Percentiles rank a stretch among this genome's conserved stretches.
Evolutionary conservation across 1,284 basidiomycete species (phyloP).

Genomic region (Puccinia polysora): DNA sequence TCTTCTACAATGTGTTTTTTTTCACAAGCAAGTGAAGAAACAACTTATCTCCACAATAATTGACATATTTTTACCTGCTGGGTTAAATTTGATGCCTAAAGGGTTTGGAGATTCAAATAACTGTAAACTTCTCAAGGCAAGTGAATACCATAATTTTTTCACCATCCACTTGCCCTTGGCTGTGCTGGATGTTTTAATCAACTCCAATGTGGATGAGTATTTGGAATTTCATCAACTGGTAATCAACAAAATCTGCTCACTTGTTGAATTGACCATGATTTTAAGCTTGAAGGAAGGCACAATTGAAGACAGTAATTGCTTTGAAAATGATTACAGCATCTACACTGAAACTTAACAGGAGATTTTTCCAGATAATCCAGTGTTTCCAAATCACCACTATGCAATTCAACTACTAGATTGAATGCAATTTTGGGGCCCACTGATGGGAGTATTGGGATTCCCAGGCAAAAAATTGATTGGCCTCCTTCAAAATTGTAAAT

Average conservation of each 20-base stretch:
- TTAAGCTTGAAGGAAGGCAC: slow-evolving; percentile 22
- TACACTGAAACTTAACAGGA: slow-evolving; percentile 15
- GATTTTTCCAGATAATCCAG: background rate
- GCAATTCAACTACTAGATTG: slow-evolving; percentile 43
- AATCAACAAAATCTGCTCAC: slow-evolving; percentile 21
- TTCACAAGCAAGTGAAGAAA: background rate
- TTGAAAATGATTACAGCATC: slow-evolving; percentile 11
- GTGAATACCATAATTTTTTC: slow-evolving; percentile 44
- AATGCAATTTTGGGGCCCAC: slow-evolving; percentile 42
- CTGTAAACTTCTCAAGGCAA: slow-evolving; percentile 45
- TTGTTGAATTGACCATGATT: slow-evolving; percentile 41
- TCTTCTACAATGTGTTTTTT: background rate
- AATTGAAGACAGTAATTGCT: slow-evolving; percentile 13
- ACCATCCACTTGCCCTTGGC: slow-evolving; percentile 43
- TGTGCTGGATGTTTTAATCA: slow-evolving; percentile 9
- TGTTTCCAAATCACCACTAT: slow-evolving; percentile 44
- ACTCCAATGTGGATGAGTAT: background rate
- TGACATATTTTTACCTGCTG: slow-evolving; percentile 39
- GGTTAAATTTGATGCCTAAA: slow-evolving; percentile 38
- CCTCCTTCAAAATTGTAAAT: slow-evolving; percentile 35
- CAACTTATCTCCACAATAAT: background rate
- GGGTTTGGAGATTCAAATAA: slow-evolving; percentile 41
- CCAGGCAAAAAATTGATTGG: slow-evolving; percentile 39
- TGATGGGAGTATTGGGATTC: slow-evolving; percentile 43
- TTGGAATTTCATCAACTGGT: background rate